Base-by-base conservation (phyloP, 495 filamentous ascomycete genomes). In the Aspergillus baeticus region DNA sequence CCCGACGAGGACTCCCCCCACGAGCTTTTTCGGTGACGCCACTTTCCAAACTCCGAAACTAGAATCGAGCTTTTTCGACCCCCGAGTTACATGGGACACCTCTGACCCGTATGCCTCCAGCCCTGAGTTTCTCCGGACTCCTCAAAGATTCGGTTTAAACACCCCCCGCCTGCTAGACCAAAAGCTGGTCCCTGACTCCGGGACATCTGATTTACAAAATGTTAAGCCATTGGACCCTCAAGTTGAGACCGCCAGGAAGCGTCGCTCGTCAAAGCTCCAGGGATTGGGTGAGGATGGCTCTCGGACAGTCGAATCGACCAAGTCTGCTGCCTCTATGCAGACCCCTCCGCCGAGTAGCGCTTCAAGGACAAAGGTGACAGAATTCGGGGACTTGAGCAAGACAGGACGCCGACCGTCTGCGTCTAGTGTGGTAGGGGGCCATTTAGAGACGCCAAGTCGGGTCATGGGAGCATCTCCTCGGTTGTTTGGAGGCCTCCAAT, bases 1-100 rank as follows among this genome's bases (percentile, higher is more conserved):
- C 54, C 88, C 88, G 20, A 87, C 84, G 64, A 85, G 83, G 70
- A 91, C 87, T 38, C 87, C 88, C 58, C 88, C 79, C 21, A 86
- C 86, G 43, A 65, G 79, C 52, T 71, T 75, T 35, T 86, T 89
- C 43, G 82, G 82, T 61, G 83, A 78, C 61, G 76, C 79, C 35
- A 72, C 81, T 51, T 87, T 90, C 67, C 81, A 85, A 55, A 90
- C 87, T 13, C 86, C 87, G 17, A 87, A 85, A 66, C 75, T 79
- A 61, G 78, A 81, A 54, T 77, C 75, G 10, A 78, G 75, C 58
- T 79, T 77, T 57, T 77, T 76, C 59, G 79, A 80, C 53, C 74
- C 77, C 29, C 69, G 72, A 39, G 74, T 79, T 47, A 82, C 75
- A 51, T 81, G 77, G 77, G 75, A 77, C 59, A 80, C 78, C 46